Base-by-base conservation (phyloP, 2,329 filamentous ascomycete species). In the Aureobasidium uvarum region DNA sequence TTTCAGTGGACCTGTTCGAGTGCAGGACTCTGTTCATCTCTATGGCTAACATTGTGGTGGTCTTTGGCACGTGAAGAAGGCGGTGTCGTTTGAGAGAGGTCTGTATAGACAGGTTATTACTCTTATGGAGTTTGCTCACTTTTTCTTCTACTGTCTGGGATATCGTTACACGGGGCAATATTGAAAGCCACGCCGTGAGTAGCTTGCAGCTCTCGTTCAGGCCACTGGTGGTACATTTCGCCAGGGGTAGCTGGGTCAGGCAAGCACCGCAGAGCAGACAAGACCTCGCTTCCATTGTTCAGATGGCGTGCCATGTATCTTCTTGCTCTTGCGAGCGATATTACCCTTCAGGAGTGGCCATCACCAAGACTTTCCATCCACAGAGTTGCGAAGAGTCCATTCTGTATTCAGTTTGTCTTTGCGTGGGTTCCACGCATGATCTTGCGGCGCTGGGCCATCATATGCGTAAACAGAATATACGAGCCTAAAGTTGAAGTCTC, bases 361-460 rank as follows among this genome's bases (percentile, higher is more conserved):
- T 4, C 46, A 23, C 7, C 45, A 25, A 25, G 23, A 28, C 3
- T 4, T 33, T 28, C 33, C 5, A 16, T 51, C 18, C 8, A 28
- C 38, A 41, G 45, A 2, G 14, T 8, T 16, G 10, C 23, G 5
- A 39, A 25, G 11, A 55, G 18, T 10, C n/a, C 11, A 5, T 20
- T 1, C 31, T 28, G 36, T 3, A 16, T 5, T 54, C 36, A 64
- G n/a, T 31, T 55, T 1, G 39, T 55, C 60, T 64, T 64, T 64
- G 60, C 60, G n/a, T 46, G 60, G 18, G 5, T 64, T 23, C 38
- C 84, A 64, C 86, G 85, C 80, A 92, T 81, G 63, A 94, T 86
- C 84, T 92, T 96, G 70, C 86, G 84, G 71, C 94, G 84, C 83
- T 99, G 95, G 68, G 84, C 83, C 83, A 98, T 91, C 95, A 99